These are phyloP conservation scores for Teunomyces panamensis DNA, from an alignment of 805 yeast genomes.

Conservation along the genomic window DNA sequence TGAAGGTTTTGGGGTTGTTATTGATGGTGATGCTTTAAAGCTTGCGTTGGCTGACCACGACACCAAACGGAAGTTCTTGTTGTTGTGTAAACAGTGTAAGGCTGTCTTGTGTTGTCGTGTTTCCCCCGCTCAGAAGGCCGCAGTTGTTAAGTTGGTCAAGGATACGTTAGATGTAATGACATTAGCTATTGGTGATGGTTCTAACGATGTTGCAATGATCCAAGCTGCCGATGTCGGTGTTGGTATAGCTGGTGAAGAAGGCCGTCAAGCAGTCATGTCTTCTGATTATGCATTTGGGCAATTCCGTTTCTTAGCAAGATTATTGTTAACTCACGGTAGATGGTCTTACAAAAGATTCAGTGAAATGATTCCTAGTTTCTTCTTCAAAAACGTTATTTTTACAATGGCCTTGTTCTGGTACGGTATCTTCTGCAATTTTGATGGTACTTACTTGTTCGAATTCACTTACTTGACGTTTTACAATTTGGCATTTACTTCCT, in stretches of 20 bases:
- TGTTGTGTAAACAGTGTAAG: constrained; percentile 71
- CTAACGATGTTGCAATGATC: constrained; percentile 86
- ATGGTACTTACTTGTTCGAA: constrained; percentile 74
- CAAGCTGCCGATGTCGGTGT: constrained; percentile 84
- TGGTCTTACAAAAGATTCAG: constrained; percentile 76
- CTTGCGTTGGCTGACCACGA: constrained; percentile 39
- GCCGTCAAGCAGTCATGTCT: constrained; percentile 84
- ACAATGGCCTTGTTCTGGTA: constrained; percentile 77
- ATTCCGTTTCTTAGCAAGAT: constrained; percentile 62
- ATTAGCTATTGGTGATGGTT: constrained; percentile 81
- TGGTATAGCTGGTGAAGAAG: constrained; percentile 87
- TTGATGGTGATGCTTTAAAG: constrained; percentile 67
- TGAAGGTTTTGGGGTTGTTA: constrained; percentile 55
- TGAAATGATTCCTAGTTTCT: constrained; percentile 76
- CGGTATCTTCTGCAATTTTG: constrained; percentile 65
- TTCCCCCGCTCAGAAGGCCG: constrained; percentile 81
- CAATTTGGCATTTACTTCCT: constrained; percentile 76
- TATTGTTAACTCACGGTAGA: constrained; percentile 76
- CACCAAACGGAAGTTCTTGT: constrained; percentile 51
- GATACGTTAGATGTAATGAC: constrained; percentile 67
- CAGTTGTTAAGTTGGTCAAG: constrained; percentile 66
- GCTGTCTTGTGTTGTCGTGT: constrained; percentile 84
- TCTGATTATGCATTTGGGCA: constrained; percentile 83
- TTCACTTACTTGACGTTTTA: constrained; percentile 76
- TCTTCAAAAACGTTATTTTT: constrained; percentile 73